These are phyloP conservation scores for Trichoderma harzianum DNA, from an alignment of 2,329 filamentous ascomycete genomes.

Conservation along the genomic window DNA sequence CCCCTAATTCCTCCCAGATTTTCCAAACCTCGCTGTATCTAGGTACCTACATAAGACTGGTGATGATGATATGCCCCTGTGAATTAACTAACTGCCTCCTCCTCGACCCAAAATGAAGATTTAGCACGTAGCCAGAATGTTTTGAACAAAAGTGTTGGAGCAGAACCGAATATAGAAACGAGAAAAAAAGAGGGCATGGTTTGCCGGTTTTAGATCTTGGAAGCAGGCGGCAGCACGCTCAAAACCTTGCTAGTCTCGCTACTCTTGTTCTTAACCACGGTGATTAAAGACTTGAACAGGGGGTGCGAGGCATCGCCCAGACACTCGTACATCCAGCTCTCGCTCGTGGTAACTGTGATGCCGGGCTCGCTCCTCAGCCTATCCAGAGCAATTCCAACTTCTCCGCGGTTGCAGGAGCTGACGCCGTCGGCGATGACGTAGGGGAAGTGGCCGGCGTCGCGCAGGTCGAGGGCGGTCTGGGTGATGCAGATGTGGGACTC, in stretches of 20 bases:
- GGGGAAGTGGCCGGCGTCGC: conserved; percentile 71
- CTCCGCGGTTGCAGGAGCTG: conserved; percentile 78
- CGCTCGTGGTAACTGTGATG: conserved; percentile 77
- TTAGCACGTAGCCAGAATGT: not conserved
- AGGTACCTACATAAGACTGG: not conserved
- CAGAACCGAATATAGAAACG: not conserved
- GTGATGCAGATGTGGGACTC: conserved; percentile 93
- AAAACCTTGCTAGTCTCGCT: conserved; percentile 67
- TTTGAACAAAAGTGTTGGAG: not conserved
- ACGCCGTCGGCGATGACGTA: conserved; percentile 89
- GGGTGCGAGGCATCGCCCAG: conserved; percentile 74
- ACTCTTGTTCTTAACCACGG: conserved; percentile 73
- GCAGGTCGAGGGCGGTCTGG: conserved; percentile 82
- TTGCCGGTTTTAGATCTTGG: conserved; percentile 45
- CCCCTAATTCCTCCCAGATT: not conserved
- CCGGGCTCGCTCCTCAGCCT: conserved; percentile 69
- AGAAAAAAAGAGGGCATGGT: not conserved
- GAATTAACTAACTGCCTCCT: not conserved
- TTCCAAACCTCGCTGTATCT: not conserved
- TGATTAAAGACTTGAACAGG: conserved; percentile 71
- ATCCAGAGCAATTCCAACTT: conserved; percentile 75
- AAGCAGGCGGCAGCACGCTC: conserved; percentile 56
- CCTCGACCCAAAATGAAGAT: not conserved
- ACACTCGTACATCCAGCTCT: conserved; percentile 86
- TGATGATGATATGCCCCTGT: not conserved